Evolutionary conservation across 306 rosid species (phyloP).

Genomic region (Canavalia gladiata): DNA sequence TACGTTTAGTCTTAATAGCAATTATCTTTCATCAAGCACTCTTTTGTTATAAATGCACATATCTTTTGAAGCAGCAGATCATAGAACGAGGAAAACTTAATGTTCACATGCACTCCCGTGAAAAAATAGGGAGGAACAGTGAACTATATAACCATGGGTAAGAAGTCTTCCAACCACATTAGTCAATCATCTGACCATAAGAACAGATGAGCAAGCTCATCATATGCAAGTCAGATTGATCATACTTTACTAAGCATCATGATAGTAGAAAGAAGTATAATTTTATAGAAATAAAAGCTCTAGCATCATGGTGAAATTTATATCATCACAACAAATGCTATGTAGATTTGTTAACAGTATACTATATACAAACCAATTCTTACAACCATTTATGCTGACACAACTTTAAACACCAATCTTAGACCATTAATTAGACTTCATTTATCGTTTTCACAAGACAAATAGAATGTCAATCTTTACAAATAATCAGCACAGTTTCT

Average conservation of each 20-base stretch:
- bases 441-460: slow-evolving; percentile 19
- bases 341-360: slow-evolving; percentile 22
- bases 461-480: slow-evolving; percentile 29
- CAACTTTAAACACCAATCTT: slow-evolving; percentile 34
- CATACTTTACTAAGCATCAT: slow-evolving; percentile 12
- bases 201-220: slow-evolving; percentile 28
- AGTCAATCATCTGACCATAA: slow-evolving; percentile 23
- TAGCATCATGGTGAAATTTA: slow-evolving; percentile 35
- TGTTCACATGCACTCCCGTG: slow-evolving; percentile 20
- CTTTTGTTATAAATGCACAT: slow-evolving; percentile 28
- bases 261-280: slow-evolving; percentile 36
- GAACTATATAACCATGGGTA: slow-evolving; percentile 26
- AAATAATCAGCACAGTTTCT: slow-evolving; percentile 25
- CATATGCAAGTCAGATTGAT: slow-evolving; percentile 24
- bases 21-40: slow-evolving; percentile 13
- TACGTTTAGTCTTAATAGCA: slow-evolving; percentile 37
- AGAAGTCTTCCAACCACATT: slow-evolving; percentile 29
- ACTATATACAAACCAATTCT: slow-evolving; percentile 15
- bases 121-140: slow-evolving; percentile 2
- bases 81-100: slow-evolving; percentile 26
- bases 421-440: slow-evolving; percentile 29
- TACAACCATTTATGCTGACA: slow-evolving; percentile 25
- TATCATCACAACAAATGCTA: slow-evolving; percentile 19
- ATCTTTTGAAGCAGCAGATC: slow-evolving; percentile 35
- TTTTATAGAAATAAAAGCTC: slow-evolving; percentile 43